Evolutionary conservation across 2,329 filamentous ascomycete genomes (phyloP), one percentile per base, ranked within the genome.

Genomic region (Aspergillus fumigatus): DNA sequence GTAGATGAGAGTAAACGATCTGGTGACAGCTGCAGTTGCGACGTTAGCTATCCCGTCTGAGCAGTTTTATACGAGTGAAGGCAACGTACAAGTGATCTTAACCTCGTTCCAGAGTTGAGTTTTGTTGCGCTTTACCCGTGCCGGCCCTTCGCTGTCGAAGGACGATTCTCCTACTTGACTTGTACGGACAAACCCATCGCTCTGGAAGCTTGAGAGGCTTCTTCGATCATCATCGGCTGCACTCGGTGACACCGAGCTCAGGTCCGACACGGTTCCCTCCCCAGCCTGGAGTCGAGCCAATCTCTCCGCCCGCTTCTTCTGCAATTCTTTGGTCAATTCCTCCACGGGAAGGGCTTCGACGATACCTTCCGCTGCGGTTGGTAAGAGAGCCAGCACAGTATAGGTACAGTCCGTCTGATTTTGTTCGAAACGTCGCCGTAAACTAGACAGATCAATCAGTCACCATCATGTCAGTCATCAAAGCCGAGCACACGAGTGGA

Each of bases 351-450:
- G 84, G 32, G 88, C 87, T 64, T 90, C 87, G 67, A 97, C 80
- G 66, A 99, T 88, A 71, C 95, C 93, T 64, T 94, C 86, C 25
- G 92, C 92, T 6, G 92, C 90, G 35, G 93, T 96, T 4, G 94
- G 94, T 9, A 99, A 83, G 54, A 99, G 85, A 29, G 93, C 94
- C n/a, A 97, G 86, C 48, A 97, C 92, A 40, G 94, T 99, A 73
- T 95, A 97, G 50, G 93, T 97, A 77, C 94, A 99, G 76, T 99
- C 94, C 72, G 96, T 93, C 73, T 99, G 94, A 75, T 99, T 99
- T 76, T 99, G 94, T 74, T 97, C 91, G 77, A 99, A 99, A 70
- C 94, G 89, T 57, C 94, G 89, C 52, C 92, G 92, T 59, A 99
- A 84, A 75, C 93, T 97, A 67, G 23, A 38, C 40, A 7, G 11